These are phyloP conservation scores for Leccinum huronense DNA, from an alignment of 1,284 basidiomycete genomes.

Conservation along the genomic window DNA sequence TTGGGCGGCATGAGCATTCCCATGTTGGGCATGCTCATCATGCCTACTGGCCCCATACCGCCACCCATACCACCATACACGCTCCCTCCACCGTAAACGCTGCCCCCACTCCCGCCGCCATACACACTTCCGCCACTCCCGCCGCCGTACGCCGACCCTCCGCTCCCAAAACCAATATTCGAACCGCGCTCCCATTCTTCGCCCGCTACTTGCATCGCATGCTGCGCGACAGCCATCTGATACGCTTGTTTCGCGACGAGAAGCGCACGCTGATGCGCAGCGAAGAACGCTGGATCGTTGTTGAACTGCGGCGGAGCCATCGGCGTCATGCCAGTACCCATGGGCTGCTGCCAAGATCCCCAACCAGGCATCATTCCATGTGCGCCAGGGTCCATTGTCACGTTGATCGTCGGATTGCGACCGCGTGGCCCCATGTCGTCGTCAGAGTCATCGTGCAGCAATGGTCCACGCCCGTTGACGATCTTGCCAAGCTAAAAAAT, in stretches of 20 bases:
- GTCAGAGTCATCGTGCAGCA: slow-evolving; percentile 55
- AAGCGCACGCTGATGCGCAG: slow-evolving; percentile 80
- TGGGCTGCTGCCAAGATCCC: slow-evolving; percentile 34
- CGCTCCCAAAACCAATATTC: slow-evolving; percentile 42
- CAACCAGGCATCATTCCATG: slow-evolving; percentile 30
- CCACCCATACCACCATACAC: slow-evolving; percentile 40
- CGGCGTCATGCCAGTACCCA: slow-evolving; percentile 25
- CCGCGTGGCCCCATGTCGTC: slow-evolving; percentile 36
- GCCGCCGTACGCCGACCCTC: slow-evolving; percentile 36
- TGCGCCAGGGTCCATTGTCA: slow-evolving; percentile 46
- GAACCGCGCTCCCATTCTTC: slow-evolving; percentile 85
- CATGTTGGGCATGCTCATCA: slow-evolving; percentile 45
- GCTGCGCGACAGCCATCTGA: slow-evolving; percentile 81
- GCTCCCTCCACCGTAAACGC: slow-evolving; percentile 36
- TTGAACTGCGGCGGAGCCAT: slow-evolving; percentile 34
- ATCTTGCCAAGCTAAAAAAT: slow-evolving; percentile 67
- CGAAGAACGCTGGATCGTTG: slow-evolving; percentile 56
- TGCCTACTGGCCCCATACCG: slow-evolving; percentile 34
- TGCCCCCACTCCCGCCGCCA: slow-evolving; percentile 38
- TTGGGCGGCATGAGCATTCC: slow-evolving; percentile 39
- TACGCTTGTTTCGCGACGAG: slow-evolving; percentile 80
- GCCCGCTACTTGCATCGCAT: slow-evolving; percentile 76
- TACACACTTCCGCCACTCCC: slow-evolving; percentile 33
- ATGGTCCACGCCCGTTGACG: slow-evolving; percentile 68
- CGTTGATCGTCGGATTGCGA: slow-evolving; percentile 35